Evolutionary conservation across 371 early-diverging fungal genomes (phyloP).

Genomic region (Lichtheimia corymbifera): DNA sequence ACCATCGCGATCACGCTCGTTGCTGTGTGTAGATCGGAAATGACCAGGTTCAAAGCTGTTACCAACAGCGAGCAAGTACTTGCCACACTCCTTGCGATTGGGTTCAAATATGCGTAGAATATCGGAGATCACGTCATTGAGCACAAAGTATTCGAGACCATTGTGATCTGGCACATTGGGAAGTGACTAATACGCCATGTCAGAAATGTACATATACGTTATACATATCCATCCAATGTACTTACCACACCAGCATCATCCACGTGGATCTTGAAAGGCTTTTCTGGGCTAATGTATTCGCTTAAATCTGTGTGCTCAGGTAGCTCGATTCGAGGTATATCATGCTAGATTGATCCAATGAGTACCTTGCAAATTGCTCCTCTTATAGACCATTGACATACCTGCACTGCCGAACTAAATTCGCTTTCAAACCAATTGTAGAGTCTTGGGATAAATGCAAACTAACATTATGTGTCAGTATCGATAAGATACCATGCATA

Average conservation of each 20-base stretch:
- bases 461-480: slow-evolving; percentile 1
- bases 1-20: slow-evolving; percentile 10
- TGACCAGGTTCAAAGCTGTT: slow-evolving; percentile 58
- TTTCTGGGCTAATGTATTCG: slow-evolving; percentile 30
- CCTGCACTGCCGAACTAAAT: slow-evolving; percentile 53
- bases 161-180: slow-evolving; percentile 51
- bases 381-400: slow-evolving; percentile 5
- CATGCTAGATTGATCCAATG: slow-evolving; percentile 50
- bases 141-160: slow-evolving; percentile 69
- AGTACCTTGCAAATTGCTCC: neutral
- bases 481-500: too few species aligned
- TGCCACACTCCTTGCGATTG: slow-evolving; percentile 82
- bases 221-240: neutral
- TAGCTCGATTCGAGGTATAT: slow-evolving; percentile 52
- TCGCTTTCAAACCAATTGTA: slow-evolving; percentile 59
- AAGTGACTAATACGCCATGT: slow-evolving; percentile 14
- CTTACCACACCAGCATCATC: slow-evolving; percentile 37
- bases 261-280: slow-evolving; percentile 46
- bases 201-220: neutral
- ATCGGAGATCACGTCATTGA: slow-evolving; percentile 81
- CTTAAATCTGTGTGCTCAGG: slow-evolving; percentile 37
- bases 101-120: slow-evolving; percentile 75
- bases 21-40: slow-evolving; percentile 27
- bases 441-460: slow-evolving; percentile 58
- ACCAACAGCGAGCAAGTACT: slow-evolving; percentile 64